A percentile compares a stretch with the other conserved stretches of the same genome.
Conservation (phyloP, 306 rosid species). For the Lathyrus tuberosus region DNA sequence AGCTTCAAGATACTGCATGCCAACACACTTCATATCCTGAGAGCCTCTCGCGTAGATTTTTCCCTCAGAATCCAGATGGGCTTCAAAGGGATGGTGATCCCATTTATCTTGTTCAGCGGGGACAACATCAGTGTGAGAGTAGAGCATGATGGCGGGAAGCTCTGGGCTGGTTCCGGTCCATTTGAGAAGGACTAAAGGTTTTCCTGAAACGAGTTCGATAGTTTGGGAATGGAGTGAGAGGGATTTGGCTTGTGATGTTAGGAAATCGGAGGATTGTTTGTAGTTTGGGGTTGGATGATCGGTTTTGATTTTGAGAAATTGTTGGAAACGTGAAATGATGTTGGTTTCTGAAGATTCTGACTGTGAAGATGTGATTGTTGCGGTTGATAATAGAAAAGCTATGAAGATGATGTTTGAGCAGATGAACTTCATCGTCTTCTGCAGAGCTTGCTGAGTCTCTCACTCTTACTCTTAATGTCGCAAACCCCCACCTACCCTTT, state of each 20-base stretch:
- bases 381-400: slow-evolving; percentile 2
- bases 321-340: slow-evolving; percentile 66
- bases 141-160: slow-evolving; percentile 77
- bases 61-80: slow-evolving; percentile 60
- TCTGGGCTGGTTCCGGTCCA: slow-evolving; percentile 74
- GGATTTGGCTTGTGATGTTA: slow-evolving; percentile 57
- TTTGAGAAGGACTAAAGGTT: slow-evolving; percentile 74
- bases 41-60: slow-evolving; percentile 77
- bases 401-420: slow-evolving; percentile 6
- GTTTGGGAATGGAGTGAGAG: slow-evolving; percentile 71
- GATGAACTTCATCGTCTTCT: not conserved
- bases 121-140: slow-evolving; percentile 93
- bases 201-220: slow-evolving; percentile 61
- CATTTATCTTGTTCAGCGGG: slow-evolving; percentile 72
- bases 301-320: slow-evolving; percentile 81
- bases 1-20: slow-evolving; percentile 92
- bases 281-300: slow-evolving; percentile 81
- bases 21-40: slow-evolving; percentile 95
- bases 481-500: too few relatives aligned
- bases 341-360: slow-evolving; percentile 9
- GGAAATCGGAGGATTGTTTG: slow-evolving; percentile 59
- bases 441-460: not conserved
- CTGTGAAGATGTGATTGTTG: not conserved
- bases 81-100: slow-evolving; percentile 72
- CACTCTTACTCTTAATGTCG: not conserved